Conservation (phyloP, 345 rosid genomes). For the Kandelia obovata region DNA sequence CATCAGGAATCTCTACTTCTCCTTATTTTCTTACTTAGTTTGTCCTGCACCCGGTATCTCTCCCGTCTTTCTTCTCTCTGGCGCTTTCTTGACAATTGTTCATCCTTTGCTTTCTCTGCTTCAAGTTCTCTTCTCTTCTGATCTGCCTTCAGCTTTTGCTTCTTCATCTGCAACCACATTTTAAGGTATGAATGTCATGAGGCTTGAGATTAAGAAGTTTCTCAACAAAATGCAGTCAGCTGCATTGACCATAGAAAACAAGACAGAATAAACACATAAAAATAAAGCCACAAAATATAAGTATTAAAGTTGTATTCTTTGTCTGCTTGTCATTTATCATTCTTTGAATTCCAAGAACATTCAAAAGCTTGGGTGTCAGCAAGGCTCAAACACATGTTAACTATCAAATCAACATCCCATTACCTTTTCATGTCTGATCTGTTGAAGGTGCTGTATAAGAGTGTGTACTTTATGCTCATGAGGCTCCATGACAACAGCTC, state of each 20-base stretch:
- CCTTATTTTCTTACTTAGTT: conserved; percentile 50
- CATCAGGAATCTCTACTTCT: conserved; percentile 30
- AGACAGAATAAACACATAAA: neutral
- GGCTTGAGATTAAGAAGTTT: neutral
- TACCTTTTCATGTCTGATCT: conserved; percentile 63
- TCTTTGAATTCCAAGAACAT: too few relatives aligned
- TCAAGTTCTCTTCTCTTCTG: conserved; percentile 53
- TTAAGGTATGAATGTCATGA: neutral
- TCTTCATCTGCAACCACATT: conserved; percentile 49
- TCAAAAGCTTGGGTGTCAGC: too few relatives aligned
- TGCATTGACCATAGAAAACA: neutral
- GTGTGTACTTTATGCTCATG: conserved; percentile 51
- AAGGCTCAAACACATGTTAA: too few relatives aligned
- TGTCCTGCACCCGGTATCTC: conserved; percentile 65
- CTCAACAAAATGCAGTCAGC: neutral
- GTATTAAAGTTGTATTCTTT: neutral
- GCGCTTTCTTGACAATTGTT: conserved; percentile 57
- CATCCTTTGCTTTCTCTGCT: conserved; percentile 68
- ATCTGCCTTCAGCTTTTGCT: conserved; percentile 52
- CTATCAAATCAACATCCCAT: neutral
- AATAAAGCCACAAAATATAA: neutral
- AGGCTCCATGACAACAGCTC: conserved; percentile 82
- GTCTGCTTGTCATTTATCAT: too few relatives aligned
- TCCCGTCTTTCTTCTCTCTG: conserved; percentile 74
- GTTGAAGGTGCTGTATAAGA: conserved; percentile 58